Conservation (phyloP, 2,329 filamentous ascomycete genomes). For the Botrytis deweyae region DNA sequence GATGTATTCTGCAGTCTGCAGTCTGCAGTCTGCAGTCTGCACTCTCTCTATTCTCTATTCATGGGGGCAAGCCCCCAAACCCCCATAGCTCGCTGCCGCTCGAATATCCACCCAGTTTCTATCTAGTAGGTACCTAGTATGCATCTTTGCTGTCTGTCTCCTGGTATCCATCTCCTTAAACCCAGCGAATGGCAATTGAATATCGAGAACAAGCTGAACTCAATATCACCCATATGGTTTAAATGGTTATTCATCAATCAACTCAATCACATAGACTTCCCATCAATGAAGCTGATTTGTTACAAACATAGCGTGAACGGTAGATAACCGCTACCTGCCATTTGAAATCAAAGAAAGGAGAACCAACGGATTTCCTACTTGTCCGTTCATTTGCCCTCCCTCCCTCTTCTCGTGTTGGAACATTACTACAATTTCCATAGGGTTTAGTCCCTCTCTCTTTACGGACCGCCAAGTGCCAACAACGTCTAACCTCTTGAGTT, state of each 20-base stretch:
- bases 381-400: not conserved
- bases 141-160: not conserved
- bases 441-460: conserved; percentile 4
- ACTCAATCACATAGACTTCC: not conserved
- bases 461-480: not conserved
- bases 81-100: not conserved
- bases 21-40: not conserved
- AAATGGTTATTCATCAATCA: not conserved
- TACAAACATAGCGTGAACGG: not conserved
- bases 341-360: not conserved
- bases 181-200: not conserved
- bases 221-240: not conserved
- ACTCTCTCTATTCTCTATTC: not conserved
- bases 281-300: not conserved
- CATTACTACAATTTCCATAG: not conserved
- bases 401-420: not conserved
- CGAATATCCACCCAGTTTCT: not conserved
- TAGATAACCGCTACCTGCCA: not conserved
- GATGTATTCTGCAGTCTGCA: too few species aligned
- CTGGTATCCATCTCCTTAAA: not conserved
- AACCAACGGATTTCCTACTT: not conserved
- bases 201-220: not conserved
- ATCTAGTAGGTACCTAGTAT: too few species aligned
- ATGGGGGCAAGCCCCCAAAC: not conserved
- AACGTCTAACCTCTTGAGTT: not conserved